Conservation (phyloP, 768 basidiomycete species). For the Leucosporidium scottii region DNA sequence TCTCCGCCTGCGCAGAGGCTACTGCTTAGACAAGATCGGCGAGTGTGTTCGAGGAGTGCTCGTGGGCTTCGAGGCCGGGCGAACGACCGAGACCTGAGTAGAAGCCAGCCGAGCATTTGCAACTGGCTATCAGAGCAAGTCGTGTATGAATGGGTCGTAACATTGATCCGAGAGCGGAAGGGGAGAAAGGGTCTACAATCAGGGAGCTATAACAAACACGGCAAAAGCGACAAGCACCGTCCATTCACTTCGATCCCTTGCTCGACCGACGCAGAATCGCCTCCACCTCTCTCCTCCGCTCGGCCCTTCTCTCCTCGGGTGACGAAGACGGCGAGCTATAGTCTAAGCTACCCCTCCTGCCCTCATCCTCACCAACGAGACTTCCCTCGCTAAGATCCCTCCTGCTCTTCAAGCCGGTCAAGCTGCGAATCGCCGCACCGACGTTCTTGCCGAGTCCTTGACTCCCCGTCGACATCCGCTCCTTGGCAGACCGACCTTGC, state of each 20-base stretch:
- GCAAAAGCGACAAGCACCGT: no score
- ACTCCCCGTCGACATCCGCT: background rate
- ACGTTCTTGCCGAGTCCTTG: background rate
- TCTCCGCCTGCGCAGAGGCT: conserved; percentile 34
- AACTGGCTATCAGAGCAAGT: no score
- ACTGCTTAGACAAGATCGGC: conserved; percentile 39
- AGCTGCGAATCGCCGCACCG: background rate
- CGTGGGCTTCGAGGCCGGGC: conserved; percentile 31
- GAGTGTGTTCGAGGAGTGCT: conserved; percentile 40
- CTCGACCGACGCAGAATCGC: background rate
- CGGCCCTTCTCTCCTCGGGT: background rate
- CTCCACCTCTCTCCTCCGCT: background rate
- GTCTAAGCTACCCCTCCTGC: background rate
- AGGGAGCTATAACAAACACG: no score
- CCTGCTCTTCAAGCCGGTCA: background rate
- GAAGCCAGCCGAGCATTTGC: no score
- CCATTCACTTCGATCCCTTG: no score
- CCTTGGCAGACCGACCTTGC: background rate
- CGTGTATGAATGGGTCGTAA: no score
- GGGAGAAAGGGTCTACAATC: no score
- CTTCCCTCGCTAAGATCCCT: background rate
- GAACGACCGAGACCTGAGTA: background rate
- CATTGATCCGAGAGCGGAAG: no score
- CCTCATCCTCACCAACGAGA: no score
- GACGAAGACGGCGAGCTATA: background rate